Base-by-base conservation (phyloP, 768 basidiomycete genomes). In the Udeniomyces megalosporus region DNA sequence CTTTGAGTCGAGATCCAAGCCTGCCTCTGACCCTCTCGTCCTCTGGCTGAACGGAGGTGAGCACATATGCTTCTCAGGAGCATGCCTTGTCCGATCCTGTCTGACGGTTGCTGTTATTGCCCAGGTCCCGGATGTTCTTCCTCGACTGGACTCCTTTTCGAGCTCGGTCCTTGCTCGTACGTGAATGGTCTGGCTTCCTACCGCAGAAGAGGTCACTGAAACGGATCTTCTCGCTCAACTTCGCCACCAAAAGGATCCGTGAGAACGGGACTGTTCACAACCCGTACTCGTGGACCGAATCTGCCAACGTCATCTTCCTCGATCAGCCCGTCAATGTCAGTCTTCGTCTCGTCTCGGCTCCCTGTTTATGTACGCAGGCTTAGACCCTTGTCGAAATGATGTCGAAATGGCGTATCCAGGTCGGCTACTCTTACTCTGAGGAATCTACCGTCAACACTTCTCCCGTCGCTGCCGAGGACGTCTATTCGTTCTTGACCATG, bases 141-240 rank as follows among this genome's bases (percentile, higher is more conserved):
- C 5, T 67, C 68, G 26, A 65, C 64, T 55, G 68, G 67, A 26
- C 11, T 50, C 22, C 32, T 58, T 34, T 58, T 58, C 48, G 61
- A 62, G 53, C 74, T 31, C 68, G 72, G 17, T 71, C 71, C 61
- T 82, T n/a, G n/a, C n/a, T n/a, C 81, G 59, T 84, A 82, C 8
- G 81, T 83, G 11, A 85, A 87, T 0, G 92, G 92, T 11, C 80
- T 95, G n/a, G n/a, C n/a, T n/a, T n/a, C n/a, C n/a, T n/a, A n/a
- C n/a, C n/a, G n/a, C n/a, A n/a, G n/a, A n/a, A n/a, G n/a, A n/a
- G n/a, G n/a, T n/a, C n/a, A n/a, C n/a, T n/a, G n/a, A n/a, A n/a
- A n/a, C n/a, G n/a, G n/a, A n/a, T n/a, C n/a, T n/a, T n/a, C n/a
- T 97, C 17, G 88, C 93, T 68, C 91, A 96, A 70, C 82, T 93